Conservation (phyloP, 176 grass and related monocot species). For the Phoenix roebelenii region DNA sequence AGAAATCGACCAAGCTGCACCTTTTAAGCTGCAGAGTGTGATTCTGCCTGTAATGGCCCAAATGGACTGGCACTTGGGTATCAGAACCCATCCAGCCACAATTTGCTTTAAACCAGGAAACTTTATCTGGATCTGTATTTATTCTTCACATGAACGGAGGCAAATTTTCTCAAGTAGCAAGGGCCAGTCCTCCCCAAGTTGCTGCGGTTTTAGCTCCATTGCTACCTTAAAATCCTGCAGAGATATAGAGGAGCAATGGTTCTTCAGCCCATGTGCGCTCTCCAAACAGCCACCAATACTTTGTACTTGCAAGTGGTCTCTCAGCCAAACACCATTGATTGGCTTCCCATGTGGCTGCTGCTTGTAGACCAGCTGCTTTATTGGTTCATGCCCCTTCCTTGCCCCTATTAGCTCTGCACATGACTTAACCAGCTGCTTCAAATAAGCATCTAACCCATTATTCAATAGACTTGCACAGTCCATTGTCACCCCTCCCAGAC, state of each 20-base stretch:
- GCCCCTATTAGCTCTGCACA: constrained; percentile 53
- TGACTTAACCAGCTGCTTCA: constrained; percentile 71
- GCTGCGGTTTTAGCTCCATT: constrained; percentile 86
- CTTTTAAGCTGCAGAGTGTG: constrained; percentile 32
- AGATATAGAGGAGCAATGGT: constrained; percentile 33
- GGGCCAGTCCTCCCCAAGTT: constrained; percentile 75
- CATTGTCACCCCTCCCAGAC: constrained; percentile 46
- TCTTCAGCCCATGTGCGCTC: constrained; percentile 29
- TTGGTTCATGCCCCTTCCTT: constrained; percentile 4
- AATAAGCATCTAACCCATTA: constrained; percentile 57
- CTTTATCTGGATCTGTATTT: constrained; percentile 24
- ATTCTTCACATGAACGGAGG: constrained; percentile 53
- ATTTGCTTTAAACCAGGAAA: constrained; percentile 32
- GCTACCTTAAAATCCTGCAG: constrained; percentile 79
- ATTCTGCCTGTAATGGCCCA: constrained; percentile 27
- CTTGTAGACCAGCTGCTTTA: constrained; percentile 21
- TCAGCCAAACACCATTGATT: constrained; percentile 54
- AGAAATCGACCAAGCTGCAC: constrained; percentile 16
- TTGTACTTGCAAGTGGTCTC: constrained; percentile 36
- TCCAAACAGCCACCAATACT: constrained; percentile 30
- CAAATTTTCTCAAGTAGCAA: constrained; percentile 83
- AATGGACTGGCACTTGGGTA: constrained; percentile 43
- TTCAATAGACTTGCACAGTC: constrained; percentile 79
- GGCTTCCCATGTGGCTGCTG: constrained; percentile 34
- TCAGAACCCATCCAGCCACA: constrained; percentile 38